These are phyloP conservation scores for Staphylotrichum longicolle DNA, from an alignment of 495 filamentous ascomycete genomes.

Conservation along the genomic window DNA sequence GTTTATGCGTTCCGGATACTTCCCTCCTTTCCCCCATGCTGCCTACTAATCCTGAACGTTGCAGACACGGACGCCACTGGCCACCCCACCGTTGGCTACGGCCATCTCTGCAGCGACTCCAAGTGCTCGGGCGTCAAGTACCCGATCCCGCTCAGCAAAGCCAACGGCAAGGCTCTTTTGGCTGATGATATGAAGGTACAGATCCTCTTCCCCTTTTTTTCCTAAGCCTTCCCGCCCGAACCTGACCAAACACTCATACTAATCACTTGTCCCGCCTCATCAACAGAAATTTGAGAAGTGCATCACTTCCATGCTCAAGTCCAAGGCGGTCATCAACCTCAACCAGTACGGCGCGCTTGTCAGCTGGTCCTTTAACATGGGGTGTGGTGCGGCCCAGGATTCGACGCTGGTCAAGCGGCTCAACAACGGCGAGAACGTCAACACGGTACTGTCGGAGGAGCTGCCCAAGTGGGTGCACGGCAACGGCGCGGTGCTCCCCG, in stretches of 20 bases:
- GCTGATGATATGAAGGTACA: conserved; percentile 41
- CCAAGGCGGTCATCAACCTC: conserved; percentile 42
- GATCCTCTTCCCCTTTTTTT: not conserved
- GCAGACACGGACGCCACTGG: conserved; percentile 44
- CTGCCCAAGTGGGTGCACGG: conserved; percentile 50
- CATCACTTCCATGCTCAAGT: conserved; percentile 39
- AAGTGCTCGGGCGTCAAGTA: conserved; percentile 48
- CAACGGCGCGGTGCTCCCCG: conserved; percentile 38
- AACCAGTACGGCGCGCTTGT: conserved; percentile 54
- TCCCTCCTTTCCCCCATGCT: not conserved
- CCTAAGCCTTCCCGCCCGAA: too few relatives aligned
- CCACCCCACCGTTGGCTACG: conserved; percentile 52
- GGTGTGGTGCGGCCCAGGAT: conserved; percentile 44
- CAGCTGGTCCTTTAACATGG: conserved; percentile 51
- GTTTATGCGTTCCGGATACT: not conserved
- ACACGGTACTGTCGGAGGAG: conserved; percentile 43
- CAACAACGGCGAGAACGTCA: conserved; percentile 45
- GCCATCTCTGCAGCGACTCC: conserved; percentile 47
- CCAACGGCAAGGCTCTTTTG: conserved; percentile 41
- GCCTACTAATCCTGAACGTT: not conserved
- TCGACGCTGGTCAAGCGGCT: conserved; percentile 46
- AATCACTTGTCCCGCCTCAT: not conserved
- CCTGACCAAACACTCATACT: not conserved
- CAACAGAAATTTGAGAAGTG: conserved; percentile 29
- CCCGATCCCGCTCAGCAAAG: conserved; percentile 42